Percentiles rank a stretch among this genome's conserved stretches.
phyloP scores from a whole-genome alignment of 805 yeast genomes.

The Suhomyces canberraensis region DNA sequence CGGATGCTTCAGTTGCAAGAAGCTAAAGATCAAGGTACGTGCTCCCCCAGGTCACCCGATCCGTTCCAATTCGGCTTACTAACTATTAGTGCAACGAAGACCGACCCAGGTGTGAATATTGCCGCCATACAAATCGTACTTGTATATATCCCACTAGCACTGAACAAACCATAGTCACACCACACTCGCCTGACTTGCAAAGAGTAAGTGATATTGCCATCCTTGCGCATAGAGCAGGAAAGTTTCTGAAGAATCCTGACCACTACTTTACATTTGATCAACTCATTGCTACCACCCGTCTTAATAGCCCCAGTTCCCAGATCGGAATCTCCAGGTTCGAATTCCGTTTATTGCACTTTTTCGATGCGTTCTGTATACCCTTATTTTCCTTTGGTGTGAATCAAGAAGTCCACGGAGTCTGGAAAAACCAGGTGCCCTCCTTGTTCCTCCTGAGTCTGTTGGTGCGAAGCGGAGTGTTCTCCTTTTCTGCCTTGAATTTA shows the following conservation, averaged over 20 bases:
- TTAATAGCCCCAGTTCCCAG: slow-evolving; percentile 18
- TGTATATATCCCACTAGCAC: slow-evolving; percentile 20
- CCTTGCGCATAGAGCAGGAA: neutral
- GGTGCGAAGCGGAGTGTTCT: slow-evolving; percentile 23
- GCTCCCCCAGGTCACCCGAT: neutral
- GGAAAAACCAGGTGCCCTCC: slow-evolving; percentile 26
- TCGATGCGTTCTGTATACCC: slow-evolving; percentile 25
- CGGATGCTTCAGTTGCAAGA: slow-evolving; percentile 32
- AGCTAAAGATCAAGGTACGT: slow-evolving; percentile 31
- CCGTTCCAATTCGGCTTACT: slow-evolving; percentile 6
- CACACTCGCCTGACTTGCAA: neutral
- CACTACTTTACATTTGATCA: slow-evolving; percentile 4
- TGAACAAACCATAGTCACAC: neutral
- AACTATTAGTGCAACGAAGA: slow-evolving; percentile 29
- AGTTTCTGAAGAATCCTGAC: neutral
- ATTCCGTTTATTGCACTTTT: slow-evolving; percentile 24
- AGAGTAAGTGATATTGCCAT: neutral
- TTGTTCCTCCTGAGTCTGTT: slow-evolving; percentile 22
- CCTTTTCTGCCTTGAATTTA: slow-evolving; percentile 23
- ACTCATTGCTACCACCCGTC: slow-evolving; percentile 1
- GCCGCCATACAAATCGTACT: slow-evolving; percentile 22
- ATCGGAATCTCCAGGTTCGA: slow-evolving; percentile 21
- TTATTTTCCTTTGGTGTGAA: slow-evolving; percentile 24
- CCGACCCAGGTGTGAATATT: slow-evolving; percentile 33
- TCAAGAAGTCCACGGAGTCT: slow-evolving; percentile 17